These are phyloP conservation scores for Albizia julibrissin DNA, from an alignment of 306 rosid species.

Conservation along the genomic window DNA sequence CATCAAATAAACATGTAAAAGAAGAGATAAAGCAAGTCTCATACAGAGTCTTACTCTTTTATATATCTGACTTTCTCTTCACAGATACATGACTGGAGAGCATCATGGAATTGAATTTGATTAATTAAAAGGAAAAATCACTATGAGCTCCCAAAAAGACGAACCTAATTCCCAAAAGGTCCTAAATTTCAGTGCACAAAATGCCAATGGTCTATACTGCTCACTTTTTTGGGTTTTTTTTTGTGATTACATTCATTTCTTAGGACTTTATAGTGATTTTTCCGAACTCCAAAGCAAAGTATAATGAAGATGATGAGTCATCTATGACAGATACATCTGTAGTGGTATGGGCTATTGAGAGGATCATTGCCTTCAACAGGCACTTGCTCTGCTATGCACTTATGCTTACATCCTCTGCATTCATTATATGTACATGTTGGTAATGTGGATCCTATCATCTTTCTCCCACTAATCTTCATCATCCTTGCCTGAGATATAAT, in stretches of 20 bases:
- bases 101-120: not conserved
- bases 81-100: not conserved
- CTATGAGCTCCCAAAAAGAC: not conserved
- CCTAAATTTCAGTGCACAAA: not conserved
- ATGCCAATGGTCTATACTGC: no score
- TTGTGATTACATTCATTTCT: not conserved
- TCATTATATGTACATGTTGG: constrained; percentile 94
- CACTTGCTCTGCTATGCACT: constrained; percentile 90
- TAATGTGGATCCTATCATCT: constrained; percentile 89
- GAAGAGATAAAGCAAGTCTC: not conserved
- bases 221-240: no score
- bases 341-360: constrained; percentile 88
- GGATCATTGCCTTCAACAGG: constrained; percentile 98
- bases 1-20: not conserved
- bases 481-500: not conserved
- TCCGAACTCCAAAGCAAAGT: not conserved
- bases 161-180: no score
- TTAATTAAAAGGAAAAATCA: not conserved
- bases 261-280: no score
- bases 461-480: constrained; percentile 53
- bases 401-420: constrained; percentile 84
- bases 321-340: constrained; percentile 94
- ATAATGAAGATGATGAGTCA: constrained; percentile 18
- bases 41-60: not conserved
- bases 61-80: not conserved